Evolutionary conservation across 2,329 filamentous ascomycete genomes (phyloP).

Genomic region (Colletotrichum echinochloae): DNA sequence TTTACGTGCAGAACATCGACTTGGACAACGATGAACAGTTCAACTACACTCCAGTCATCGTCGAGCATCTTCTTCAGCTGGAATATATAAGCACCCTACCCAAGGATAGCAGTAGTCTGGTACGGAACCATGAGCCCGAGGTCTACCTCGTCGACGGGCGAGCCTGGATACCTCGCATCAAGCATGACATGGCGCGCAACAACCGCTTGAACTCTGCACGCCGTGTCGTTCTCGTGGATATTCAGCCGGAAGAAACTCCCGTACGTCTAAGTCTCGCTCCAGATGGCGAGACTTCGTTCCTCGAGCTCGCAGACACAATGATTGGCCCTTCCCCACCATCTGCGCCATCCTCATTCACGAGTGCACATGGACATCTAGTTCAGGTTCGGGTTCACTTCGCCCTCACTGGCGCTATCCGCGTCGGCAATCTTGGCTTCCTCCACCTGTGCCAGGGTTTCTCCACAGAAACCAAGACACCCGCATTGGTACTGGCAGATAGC

Average conservation of each 20-base stretch:
- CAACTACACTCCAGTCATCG: not conserved
- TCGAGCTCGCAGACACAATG: not conserved
- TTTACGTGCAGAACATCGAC: slow-evolving; percentile 30
- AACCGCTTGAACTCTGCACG: slow-evolving; percentile 18
- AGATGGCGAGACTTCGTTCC: not conserved
- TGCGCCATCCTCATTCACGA: not conserved
- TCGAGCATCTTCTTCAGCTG: not conserved
- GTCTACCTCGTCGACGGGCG: slow-evolving; percentile 7
- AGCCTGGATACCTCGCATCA: slow-evolving; percentile 21
- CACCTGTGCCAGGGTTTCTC: slow-evolving; percentile 6
- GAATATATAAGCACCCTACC: not conserved
- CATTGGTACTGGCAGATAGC: slow-evolving; percentile 6
- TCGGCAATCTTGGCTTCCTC: slow-evolving; percentile 5
- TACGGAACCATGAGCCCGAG: slow-evolving; percentile 21
- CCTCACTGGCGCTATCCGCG: slow-evolving; percentile 2
- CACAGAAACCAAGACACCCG: not conserved
- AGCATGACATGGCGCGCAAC: slow-evolving; percentile 24
- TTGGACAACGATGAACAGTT: slow-evolving; percentile 7
- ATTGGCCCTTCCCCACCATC: not conserved
- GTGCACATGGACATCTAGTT: not conserved
- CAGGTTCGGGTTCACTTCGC: slow-evolving; percentile 6
- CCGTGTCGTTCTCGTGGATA: slow-evolving; percentile 1
- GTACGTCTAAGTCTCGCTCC: not conserved
- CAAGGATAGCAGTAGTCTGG: not conserved
- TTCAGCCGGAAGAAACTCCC: not conserved